A percentile compares a stretch with the other conserved stretches of the same genome.
These are phyloP conservation scores for Colletotrichum tamarilloi DNA, from an alignment of 2,329 filamentous ascomycete genomes.

Conservation along the genomic window DNA sequence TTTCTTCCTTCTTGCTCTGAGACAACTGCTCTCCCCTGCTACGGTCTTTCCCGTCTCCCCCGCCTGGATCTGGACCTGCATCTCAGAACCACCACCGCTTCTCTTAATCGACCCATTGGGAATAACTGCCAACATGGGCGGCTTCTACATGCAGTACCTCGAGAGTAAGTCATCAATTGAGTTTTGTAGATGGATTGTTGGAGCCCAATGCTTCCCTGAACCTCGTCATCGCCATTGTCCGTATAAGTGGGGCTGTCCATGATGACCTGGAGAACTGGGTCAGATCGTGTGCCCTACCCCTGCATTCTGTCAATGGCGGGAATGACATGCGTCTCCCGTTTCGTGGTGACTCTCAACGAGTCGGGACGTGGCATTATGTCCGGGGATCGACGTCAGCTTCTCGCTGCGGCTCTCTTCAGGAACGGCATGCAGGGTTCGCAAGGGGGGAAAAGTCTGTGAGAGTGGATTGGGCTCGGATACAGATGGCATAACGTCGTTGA, in stretches of 20 bases:
- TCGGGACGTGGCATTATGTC: slow-evolving; percentile 6
- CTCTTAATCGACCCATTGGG: slow-evolving; percentile 39
- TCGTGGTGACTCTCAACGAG: slow-evolving; percentile 13
- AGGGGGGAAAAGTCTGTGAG: not conserved
- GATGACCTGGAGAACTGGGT: slow-evolving; percentile 28
- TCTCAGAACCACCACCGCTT: slow-evolving; percentile 3
- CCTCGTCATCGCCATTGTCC: slow-evolving; percentile 23
- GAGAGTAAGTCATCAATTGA: slow-evolving; percentile 71
- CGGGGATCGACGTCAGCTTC: slow-evolving; percentile 17
- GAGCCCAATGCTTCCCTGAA: slow-evolving; percentile 34
- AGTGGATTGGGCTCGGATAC: slow-evolving; percentile 48
- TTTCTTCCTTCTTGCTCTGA: slow-evolving; percentile 18
- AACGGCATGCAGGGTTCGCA: slow-evolving; percentile 4
- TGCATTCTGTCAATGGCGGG: slow-evolving; percentile 45
- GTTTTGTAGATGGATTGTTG: slow-evolving; percentile 17
- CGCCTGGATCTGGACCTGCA: slow-evolving; percentile 14
- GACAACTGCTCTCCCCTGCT: slow-evolving; percentile 27
- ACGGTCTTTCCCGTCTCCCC: not conserved
- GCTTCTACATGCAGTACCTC: slow-evolving; percentile 79
- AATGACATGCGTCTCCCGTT: slow-evolving; percentile 37
- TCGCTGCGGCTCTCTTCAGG: slow-evolving; percentile 24
- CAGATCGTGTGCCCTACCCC: slow-evolving; percentile 41
- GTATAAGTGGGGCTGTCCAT: slow-evolving; percentile 32
- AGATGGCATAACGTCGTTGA: slow-evolving; percentile 43
- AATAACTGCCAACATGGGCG: slow-evolving; percentile 62